Base-by-base conservation (phyloP, 23 red algal genomes). In the Gracilaria gracilis region DNA sequence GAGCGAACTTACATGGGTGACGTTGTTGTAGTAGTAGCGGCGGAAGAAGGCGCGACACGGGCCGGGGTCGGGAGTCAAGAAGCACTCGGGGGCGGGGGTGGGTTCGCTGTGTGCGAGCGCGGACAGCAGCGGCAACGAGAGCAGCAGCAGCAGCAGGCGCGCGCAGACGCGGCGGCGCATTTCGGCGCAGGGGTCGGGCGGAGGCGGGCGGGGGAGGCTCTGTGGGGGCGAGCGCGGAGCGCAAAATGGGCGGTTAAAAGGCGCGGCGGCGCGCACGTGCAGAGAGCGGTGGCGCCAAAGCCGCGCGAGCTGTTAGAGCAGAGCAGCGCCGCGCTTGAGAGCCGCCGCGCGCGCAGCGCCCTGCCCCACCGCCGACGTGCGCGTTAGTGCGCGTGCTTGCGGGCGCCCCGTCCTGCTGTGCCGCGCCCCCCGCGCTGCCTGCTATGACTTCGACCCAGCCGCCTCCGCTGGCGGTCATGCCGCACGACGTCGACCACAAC, bases 31-130 rank as follows among this genome's bases (percentile, higher is more conserved):
- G 81, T 85, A 93, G 70, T 85, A 93, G 80, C 90, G 90, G 31
- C 90, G 90, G 81, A 93, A 93, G 54, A 93, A 93, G 90, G 66
- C 90, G 66, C 72, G 80, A 78, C 90, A 93, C 36, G 80, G 90
- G 35, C 90, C 90, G 23, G 90, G 90, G 72, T 80, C 82, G 70
- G 90, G 90, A 29, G 24, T 42, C 81, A 66, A 84, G 11, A 51
- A 53, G 73, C 90, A 93, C 40, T 79, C 46, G 0, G 90, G 69
- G 1, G 80, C 64, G 29, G 90, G 75, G 20, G 87, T 81, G 72
- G 72, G 72, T 1, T 50, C 6, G 16, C 15, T 4, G 31, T 5
- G 32, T 31, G 33, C 23, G 62, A 67, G 62, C 62, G 62, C 28
- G 20, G 2, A 24, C 27, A 67, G 62, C 23, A 77, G 39, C 72